Conservation (phyloP, 352 stramenopile genomes). For the Blastocystis sp. region DNA sequence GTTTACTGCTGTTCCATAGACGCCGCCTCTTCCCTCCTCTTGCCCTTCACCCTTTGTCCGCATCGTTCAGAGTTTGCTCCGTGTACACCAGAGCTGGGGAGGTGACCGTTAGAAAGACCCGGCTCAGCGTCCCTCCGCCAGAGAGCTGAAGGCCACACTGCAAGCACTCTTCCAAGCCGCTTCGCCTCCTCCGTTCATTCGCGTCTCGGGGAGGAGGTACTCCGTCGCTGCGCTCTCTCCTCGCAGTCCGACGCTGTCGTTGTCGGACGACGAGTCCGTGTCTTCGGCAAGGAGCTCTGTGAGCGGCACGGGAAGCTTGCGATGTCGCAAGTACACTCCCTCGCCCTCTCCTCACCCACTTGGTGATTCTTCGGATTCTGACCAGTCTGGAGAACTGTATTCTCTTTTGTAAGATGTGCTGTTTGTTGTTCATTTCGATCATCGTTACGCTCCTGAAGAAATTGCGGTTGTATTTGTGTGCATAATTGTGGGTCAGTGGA, state of each 20-base stretch:
- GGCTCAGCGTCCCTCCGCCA: not conserved
- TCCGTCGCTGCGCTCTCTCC: not conserved
- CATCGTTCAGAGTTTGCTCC: constrained; percentile 5
- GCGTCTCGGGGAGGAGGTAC: constrained; percentile 13
- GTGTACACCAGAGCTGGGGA: not conserved
- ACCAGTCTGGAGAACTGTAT: not conserved
- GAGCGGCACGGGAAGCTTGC: constrained; percentile 1
- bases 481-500: no score
- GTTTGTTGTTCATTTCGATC: not conserved
- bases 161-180: not conserved
- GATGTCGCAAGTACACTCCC: constrained; percentile 42
- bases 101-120: not conserved
- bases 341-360: constrained; percentile 15
- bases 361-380: not conserved
- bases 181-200: not conserved
- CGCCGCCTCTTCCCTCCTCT: not conserved
- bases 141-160: not conserved
- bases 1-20: not conserved
- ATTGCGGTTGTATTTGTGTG: no score
- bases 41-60: not conserved
- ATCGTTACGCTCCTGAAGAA: not conserved
- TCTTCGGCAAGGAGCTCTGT: not conserved
- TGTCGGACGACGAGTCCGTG: not conserved
- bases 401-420: not conserved
- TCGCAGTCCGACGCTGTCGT: not conserved